A percentile compares a stretch with the other conserved stretches of the same genome.
Evolutionary conservation across 2,329 filamentous ascomycete species (phyloP).

Genomic region (Aspergillus sp.): DNA sequence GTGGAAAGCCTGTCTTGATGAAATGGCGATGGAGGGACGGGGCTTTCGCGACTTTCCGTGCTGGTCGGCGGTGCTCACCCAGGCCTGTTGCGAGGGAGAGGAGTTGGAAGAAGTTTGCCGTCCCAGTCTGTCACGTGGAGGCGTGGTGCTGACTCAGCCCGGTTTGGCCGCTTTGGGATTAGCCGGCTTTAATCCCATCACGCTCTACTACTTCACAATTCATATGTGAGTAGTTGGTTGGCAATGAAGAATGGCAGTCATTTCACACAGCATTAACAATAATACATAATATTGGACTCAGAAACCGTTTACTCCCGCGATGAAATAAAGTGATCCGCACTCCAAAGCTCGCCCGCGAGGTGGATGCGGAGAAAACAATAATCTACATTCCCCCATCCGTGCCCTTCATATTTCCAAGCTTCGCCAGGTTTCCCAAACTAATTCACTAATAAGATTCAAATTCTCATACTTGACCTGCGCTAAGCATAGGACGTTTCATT

Average conservation of each 20-base stretch:
- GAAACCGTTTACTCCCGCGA: background rate
- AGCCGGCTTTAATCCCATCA: background rate
- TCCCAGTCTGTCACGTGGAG: slow-evolving; percentile 25
- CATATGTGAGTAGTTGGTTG: background rate
- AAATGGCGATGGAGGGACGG: slow-evolving; percentile 41
- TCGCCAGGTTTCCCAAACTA: background rate
- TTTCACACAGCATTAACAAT: slow-evolving; percentile 8
- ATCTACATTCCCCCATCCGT: background rate
- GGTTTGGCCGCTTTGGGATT: slow-evolving; percentile 9
- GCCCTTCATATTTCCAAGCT: background rate
- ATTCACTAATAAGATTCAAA: background rate
- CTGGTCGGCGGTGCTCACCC: slow-evolving; percentile 36
- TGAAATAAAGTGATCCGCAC: background rate
- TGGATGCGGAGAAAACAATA: slow-evolving; percentile 4
- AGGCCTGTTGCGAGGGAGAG: slow-evolving; percentile 32
- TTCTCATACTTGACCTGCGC: slow-evolving; percentile 25
- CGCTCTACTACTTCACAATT: background rate
- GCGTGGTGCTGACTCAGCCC: slow-evolving; percentile 25
- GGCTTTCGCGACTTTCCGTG: slow-evolving; percentile 38
- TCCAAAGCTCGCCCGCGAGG: slow-evolving; percentile 7
- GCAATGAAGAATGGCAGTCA: background rate
- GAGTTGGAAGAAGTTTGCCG: slow-evolving; percentile 35
- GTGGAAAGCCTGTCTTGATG: slow-evolving; percentile 34
- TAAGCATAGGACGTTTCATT: slow-evolving; percentile 54
- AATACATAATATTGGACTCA: slow-evolving; percentile 5